Evolutionary conservation across 2,329 filamentous ascomycete species (phyloP), one percentile per base, ranked within the genome.

Genomic region (Fusarium concolor): DNA sequence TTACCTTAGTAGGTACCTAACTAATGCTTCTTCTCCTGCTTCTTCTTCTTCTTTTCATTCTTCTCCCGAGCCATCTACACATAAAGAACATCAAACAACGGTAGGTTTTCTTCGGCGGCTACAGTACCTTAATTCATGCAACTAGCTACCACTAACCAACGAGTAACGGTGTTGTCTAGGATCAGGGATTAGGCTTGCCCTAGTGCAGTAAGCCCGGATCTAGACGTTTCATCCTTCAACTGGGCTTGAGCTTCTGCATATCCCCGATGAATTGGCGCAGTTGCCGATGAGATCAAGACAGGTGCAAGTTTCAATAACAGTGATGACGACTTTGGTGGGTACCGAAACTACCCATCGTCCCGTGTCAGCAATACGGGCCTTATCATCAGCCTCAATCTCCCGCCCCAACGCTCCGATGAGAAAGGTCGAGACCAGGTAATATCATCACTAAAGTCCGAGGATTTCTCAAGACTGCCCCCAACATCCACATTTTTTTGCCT

Each of bases 141-240:
- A 62, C 60, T 12, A 51, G 35, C 33, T 50, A 20, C 18, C 52
- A n/a, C 17, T n/a, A 31, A 28, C 51, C 35, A 41, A 39, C 28
- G 43, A 52, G 46, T 45, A 44, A 47, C 55, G 51, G 46, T 37
- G 47, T 50, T 28, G 22, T 33, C 61, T 39, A 52, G 70, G 71
- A 66, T 72, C 70, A 72, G 58, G 71, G 71, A 62, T 71, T 28
- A 20, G 33, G 22, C 15, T 22, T 20, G 29, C 31, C 56, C 41
- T 33, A 33, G 31, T 17, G 20, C 41, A 35, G 58, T 52, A 63
- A 68, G 55, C 65, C 39, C 62, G 51, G 56, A 66, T 65, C 66
- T 59, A 46, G 66, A 62, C 49, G 72, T 74, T 74, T 74, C 72
- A 74, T 74, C 71, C 39, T 54, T 64, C 58, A 62, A 59, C 61